A percentile compares a stretch with the other conserved stretches of the same genome.
phyloP scores from a whole-genome alignment of 2,329 filamentous ascomycete species.

The Neophaeococcomyces mojaviensis region DNA sequence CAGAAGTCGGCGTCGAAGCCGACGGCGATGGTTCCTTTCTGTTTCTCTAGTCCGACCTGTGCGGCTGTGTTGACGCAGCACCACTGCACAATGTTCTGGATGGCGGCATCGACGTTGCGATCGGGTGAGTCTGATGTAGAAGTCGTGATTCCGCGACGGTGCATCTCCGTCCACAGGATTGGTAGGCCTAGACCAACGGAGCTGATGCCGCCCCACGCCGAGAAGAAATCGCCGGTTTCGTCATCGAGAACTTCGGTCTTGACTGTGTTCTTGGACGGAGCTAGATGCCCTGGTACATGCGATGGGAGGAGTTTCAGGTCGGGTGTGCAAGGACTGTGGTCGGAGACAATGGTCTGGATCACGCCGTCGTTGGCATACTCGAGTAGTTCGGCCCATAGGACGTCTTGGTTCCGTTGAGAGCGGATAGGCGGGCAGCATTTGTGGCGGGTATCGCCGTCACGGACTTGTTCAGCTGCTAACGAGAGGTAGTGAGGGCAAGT shows the following conservation, averaged over 20 bases:
- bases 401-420: conserved; percentile 70
- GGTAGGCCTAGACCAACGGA: conserved; percentile 87
- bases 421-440: conserved; percentile 95
- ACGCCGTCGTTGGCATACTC: conserved; percentile 59
- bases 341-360: conserved; percentile 84
- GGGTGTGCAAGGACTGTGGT: conserved; percentile 94
- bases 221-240: conserved; percentile 75
- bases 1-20: conserved; percentile 88
- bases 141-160: conserved; percentile 49
- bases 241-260: conserved; percentile 28
- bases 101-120: conserved; percentile 35
- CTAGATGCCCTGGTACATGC: conserved; percentile 50
- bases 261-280: conserved; percentile 25
- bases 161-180: conserved; percentile 75
- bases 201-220: conserved; percentile 92
- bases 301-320: conserved; percentile 80
- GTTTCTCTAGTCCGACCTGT: conserved; percentile 75
- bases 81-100: conserved; percentile 75
- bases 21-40: conserved; percentile 71
- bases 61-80: conserved; percentile 79
- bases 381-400: conserved; percentile 74
- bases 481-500: conserved; percentile 94
- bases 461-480: conserved; percentile 72
- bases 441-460: conserved; percentile 79
- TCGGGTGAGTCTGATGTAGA: conserved; percentile 16